phyloP scores from a whole-genome alignment of 1,139 yeast genomes.

The Kodamaea sp. region DNA sequence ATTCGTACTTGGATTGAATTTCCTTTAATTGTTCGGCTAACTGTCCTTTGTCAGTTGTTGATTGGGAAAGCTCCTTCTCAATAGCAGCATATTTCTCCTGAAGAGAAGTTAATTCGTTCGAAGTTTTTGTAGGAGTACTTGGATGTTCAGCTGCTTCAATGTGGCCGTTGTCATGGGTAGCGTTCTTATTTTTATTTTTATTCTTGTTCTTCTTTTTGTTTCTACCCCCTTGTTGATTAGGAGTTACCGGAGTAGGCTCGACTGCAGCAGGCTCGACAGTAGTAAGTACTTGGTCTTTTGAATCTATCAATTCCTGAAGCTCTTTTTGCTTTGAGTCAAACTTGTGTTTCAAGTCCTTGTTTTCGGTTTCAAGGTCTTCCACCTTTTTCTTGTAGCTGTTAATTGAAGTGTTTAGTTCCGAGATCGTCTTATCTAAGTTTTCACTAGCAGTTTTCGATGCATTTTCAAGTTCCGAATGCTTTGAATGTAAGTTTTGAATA shows the following conservation, averaged over 20 bases:
- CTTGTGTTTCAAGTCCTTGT: not conserved
- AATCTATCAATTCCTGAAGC: not conserved
- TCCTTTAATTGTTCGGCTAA: constrained; percentile 5
- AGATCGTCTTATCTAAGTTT: not conserved
- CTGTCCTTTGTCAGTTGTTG: constrained; percentile 5
- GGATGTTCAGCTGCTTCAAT: no score
- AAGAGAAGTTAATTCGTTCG: not conserved
- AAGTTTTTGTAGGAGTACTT: no score
- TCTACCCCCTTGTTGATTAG: constrained; percentile 3
- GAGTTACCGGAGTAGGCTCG: no score
- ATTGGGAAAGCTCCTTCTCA: constrained; percentile 1
- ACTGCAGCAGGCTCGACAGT: not conserved
- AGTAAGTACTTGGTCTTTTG: not conserved
- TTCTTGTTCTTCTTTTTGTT: constrained; percentile 8
- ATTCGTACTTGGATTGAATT: constrained; percentile 4
- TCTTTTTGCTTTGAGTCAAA: not conserved
- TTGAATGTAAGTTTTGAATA: not conserved
- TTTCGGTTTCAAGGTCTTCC: constrained; percentile 1
- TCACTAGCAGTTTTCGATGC: not conserved
- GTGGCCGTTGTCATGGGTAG: no score
- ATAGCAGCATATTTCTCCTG: constrained; percentile 1
- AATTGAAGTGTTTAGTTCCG: not conserved
- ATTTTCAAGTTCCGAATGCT: not conserved
- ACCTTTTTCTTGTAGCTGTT: constrained; percentile 2
- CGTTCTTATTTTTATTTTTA: constrained; percentile 2